Percentiles rank a stretch among this genome's conserved stretches.
Conservation (phyloP, 495 filamentous ascomycete species). For the Neurospora sublineolata region DNA sequence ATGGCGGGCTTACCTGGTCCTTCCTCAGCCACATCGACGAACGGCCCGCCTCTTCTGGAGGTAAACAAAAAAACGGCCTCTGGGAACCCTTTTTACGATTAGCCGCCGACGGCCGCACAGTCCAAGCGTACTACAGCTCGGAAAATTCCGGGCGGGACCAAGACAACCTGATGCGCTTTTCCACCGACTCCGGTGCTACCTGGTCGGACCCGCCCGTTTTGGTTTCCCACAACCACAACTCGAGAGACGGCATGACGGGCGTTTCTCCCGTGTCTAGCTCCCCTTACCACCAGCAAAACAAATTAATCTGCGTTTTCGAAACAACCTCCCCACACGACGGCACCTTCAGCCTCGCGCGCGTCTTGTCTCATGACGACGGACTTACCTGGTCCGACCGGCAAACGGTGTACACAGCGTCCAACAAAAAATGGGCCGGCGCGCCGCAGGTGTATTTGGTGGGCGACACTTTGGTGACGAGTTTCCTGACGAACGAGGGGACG, state of each 20-base stretch:
- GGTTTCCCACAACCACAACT: background rate
- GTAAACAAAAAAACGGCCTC: background rate
- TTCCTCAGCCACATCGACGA: constrained; percentile 5
- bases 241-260: constrained; percentile 10
- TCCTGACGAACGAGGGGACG: constrained; percentile 52
- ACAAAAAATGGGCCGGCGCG: constrained; percentile 40
- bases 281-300: background rate
- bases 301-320: constrained; percentile 10
- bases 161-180: constrained; percentile 7
- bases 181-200: background rate
- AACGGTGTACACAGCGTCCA: constrained; percentile 35
- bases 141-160: constrained; percentile 1
- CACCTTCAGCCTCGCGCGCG: background rate
- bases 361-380: constrained; percentile 5
- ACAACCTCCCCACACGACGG: background rate
- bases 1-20: background rate
- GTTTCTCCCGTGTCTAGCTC: background rate
- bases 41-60: background rate
- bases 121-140: constrained; percentile 8
- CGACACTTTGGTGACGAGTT: constrained; percentile 44
- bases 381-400: constrained; percentile 1
- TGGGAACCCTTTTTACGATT: constrained; percentile 13
- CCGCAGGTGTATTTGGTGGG: constrained; percentile 49
- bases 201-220: background rate
- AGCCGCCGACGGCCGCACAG: background rate